A percentile compares a stretch with the other conserved stretches of the same genome.
Evolutionary conservation across 176 grass and related monocot species (phyloP).

Genomic region (Phoenix dactylifera): DNA sequence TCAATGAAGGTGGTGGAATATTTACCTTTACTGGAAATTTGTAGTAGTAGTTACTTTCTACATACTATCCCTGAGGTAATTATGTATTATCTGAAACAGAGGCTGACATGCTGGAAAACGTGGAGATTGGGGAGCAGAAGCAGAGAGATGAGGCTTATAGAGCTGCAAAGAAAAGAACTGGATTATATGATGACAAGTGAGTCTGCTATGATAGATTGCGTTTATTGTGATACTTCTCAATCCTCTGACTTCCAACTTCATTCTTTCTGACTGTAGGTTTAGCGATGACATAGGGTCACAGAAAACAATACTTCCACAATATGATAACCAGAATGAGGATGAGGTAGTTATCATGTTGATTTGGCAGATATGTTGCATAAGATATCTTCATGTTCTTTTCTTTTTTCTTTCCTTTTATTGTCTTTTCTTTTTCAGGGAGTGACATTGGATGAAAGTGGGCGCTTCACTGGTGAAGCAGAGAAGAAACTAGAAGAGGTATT

Average conservation of each 20-base stretch:
- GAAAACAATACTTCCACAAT: constrained; percentile 73
- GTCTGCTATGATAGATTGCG: background rate
- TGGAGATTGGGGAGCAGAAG: constrained; percentile 91
- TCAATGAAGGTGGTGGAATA: constrained; percentile 65
- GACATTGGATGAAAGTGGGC: constrained; percentile 70
- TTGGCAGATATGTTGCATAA: constrained; percentile 3
- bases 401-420: constrained; percentile 7
- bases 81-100: constrained; percentile 28
- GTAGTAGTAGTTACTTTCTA: background rate
- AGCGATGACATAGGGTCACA: constrained; percentile 45
- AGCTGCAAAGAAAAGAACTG: constrained; percentile 70
- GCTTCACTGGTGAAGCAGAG: constrained; percentile 68
- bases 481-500: constrained; percentile 76
- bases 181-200: constrained; percentile 85
- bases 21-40: background rate
- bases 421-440: constrained; percentile 46
- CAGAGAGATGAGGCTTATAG: constrained; percentile 64
- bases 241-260: too few species aligned
- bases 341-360: constrained; percentile 37
- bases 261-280: constrained; percentile 38
- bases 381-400: background rate
- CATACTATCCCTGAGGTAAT: background rate
- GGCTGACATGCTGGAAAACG: constrained; percentile 86
- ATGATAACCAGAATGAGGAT: constrained; percentile 70
- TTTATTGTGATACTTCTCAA: too few species aligned